Conservation (phyloP, 1,284 basidiomycete species). For the Moesziomyces parantarcticus region DNA sequence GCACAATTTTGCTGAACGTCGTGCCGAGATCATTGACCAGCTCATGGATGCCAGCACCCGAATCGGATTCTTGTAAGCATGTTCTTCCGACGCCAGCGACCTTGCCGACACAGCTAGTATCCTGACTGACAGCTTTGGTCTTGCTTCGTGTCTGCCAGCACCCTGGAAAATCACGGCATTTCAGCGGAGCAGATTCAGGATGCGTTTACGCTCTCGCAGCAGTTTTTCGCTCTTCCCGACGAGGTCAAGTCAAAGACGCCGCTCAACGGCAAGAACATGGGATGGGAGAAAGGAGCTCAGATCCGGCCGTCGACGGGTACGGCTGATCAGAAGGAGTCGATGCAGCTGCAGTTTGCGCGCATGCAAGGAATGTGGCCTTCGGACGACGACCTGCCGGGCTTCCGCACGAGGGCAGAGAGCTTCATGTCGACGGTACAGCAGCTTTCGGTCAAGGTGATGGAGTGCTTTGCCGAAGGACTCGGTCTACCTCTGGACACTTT, state of each 20-base stretch:
- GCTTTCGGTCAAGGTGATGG: conserved; percentile 72
- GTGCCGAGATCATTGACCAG: conserved; percentile 54
- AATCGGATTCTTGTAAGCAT: conserved; percentile 58
- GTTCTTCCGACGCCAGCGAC: conserved; percentile 1
- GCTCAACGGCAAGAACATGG: conserved; percentile 71
- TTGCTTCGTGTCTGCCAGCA: conserved; percentile 9
- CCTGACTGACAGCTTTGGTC: not conserved
- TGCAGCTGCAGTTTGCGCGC: conserved; percentile 69
- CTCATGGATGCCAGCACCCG: conserved; percentile 50
- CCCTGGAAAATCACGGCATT: conserved; percentile 70
- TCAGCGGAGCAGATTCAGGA: conserved; percentile 70
- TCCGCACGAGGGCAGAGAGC: conserved; percentile 72
- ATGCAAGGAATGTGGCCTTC: conserved; percentile 73
- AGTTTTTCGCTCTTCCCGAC: conserved; percentile 72
- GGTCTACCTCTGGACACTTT: conserved; percentile 70
- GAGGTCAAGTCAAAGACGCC: conserved; percentile 74
- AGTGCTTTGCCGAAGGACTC: conserved; percentile 70
- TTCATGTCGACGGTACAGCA: conserved; percentile 72
- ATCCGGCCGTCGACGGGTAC: conserved; percentile 70
- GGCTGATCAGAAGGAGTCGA: conserved; percentile 70
- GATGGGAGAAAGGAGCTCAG: conserved; percentile 68
- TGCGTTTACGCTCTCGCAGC: conserved; percentile 73
- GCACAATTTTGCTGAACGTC: conserved; percentile 50
- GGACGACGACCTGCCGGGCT: conserved; percentile 73
- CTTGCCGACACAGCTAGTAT: conserved; percentile 64